Base-by-base conservation (phyloP, 2,329 filamentous ascomycete genomes). In the Periconia sp. region DNA sequence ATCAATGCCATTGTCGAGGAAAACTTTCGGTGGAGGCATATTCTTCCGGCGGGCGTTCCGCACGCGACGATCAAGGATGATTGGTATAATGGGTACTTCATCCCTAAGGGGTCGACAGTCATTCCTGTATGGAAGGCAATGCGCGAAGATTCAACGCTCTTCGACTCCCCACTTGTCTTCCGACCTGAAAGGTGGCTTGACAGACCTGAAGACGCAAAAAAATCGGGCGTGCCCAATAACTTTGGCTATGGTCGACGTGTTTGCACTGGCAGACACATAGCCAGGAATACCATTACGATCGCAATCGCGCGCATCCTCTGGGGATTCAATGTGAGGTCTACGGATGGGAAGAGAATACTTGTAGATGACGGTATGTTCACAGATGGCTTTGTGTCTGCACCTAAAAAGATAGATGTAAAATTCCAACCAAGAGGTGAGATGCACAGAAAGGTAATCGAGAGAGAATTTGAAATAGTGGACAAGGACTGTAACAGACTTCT, bases 211-310 rank as follows among this genome's bases (percentile, higher is more conserved):
- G 21, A 13, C 10, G 16, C 22, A 15, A 15, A 7, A 30, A 30
- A 30, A 15, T 30, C 8, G 28, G 28, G 13, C 13, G 7, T n/a
- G n/a, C 16, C 41, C 19, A 40, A 23, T n/a, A 57, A 48, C 18
- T 78, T 79, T 39, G 78, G 74, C 0, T 80, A 78, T 50, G 79
- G 79, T 0, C 66, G 78, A 2, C 67, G 78, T 12, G 72, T 78
- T 2, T 75, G 73, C 16, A 71, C 65, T 0, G 69, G 68, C 0
- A 40, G 61, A 5, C 43, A 59, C 43, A 57, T 73, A 26, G 68
- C 66, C 3, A 48, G 42, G 1, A 63, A 66, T 19, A 65, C 63
- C 47, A 40, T 78, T 51, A 61, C 75, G 45, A 74, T 80, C 44
- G 76, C 74, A 15, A 74, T 81, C 41, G 73, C 76, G 1, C 64